phyloP scores from a whole-genome alignment of 2,329 filamentous ascomycete species.

The Botrytis byssoidea region DNA sequence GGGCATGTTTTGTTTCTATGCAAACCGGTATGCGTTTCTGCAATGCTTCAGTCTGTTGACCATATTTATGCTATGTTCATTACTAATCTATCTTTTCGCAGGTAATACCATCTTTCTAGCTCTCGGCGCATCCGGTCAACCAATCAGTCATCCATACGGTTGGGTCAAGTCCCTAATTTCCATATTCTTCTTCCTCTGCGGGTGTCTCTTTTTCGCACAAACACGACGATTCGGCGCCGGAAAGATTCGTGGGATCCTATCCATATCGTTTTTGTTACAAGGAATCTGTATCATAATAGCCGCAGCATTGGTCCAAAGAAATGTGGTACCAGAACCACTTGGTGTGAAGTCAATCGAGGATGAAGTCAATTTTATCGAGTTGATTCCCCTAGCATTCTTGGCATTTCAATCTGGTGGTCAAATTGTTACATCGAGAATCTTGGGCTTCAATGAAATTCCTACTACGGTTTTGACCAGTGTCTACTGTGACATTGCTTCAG shows the following conservation, averaged over 20 bases:
- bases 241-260: constrained; percentile 45
- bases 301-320: constrained; percentile 50
- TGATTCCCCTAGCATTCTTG: constrained; percentile 49
- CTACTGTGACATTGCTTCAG: constrained; percentile 77
- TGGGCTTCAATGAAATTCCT: constrained; percentile 69
- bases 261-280: constrained; percentile 53
- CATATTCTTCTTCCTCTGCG: constrained; percentile 52
- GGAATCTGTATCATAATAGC: constrained; percentile 51
- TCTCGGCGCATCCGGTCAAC: constrained; percentile 55
- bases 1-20: constrained; percentile 51
- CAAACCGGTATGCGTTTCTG: constrained; percentile 45
- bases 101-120: constrained; percentile 64
- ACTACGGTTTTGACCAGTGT: constrained; percentile 79
- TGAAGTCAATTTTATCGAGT: constrained; percentile 43
- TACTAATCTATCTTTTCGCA: constrained; percentile 23
- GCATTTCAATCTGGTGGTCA: constrained; percentile 76
- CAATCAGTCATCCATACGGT: constrained; percentile 49
- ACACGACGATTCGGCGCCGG: constrained; percentile 30
- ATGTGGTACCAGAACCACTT: constrained; percentile 47
- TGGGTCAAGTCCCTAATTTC: constrained; percentile 55
- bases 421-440: constrained; percentile 68
- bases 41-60: neutral
- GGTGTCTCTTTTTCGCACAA: constrained; percentile 49
- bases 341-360: constrained; percentile 33
- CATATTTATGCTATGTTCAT: neutral